Conservation (phyloP, 148 eudicot species). For the Chenopodium suecicum region DNA sequence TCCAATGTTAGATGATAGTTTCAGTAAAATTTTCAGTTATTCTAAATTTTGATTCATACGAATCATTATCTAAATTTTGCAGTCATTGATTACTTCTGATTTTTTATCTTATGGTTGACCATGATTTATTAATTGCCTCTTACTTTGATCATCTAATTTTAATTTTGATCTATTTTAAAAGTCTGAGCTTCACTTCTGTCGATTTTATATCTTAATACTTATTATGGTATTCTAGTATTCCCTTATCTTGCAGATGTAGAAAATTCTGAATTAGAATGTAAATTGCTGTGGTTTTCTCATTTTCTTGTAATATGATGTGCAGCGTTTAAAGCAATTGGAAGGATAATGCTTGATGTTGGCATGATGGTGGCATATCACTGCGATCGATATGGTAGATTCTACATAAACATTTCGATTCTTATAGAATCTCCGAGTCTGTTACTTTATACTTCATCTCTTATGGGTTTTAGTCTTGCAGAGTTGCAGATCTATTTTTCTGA, state of each 20-base stretch:
- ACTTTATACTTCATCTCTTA: background rate
- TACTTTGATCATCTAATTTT: background rate
- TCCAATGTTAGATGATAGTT: background rate
- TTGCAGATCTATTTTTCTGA: background rate
- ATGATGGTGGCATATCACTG: slow-evolving; percentile 86
- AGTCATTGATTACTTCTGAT: too few species aligned
- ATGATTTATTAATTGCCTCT: background rate
- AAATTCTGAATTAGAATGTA: background rate
- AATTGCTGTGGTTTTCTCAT: background rate
- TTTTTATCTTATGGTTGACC: background rate
- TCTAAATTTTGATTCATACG: background rate
- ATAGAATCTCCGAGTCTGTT: background rate
- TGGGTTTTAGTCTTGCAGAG: background rate
- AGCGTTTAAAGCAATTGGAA: slow-evolving; percentile 94
- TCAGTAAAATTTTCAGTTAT: background rate
- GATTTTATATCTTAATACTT: too few species aligned
- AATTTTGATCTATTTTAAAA: background rate
- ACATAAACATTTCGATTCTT: background rate
- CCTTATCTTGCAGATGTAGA: background rate
- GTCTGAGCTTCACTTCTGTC: background rate
- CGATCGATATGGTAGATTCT: slow-evolving; percentile 71
- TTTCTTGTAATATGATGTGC: slow-evolving; percentile 10
- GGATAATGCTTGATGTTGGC: slow-evolving; percentile 84
- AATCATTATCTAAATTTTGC: too few species aligned
- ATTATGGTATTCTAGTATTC: background rate